A percentile compares a stretch with the other conserved stretches of the same genome.
Conservation (phyloP, 1,284 basidiomycete genomes). For the Gomphus bonarii region DNA sequence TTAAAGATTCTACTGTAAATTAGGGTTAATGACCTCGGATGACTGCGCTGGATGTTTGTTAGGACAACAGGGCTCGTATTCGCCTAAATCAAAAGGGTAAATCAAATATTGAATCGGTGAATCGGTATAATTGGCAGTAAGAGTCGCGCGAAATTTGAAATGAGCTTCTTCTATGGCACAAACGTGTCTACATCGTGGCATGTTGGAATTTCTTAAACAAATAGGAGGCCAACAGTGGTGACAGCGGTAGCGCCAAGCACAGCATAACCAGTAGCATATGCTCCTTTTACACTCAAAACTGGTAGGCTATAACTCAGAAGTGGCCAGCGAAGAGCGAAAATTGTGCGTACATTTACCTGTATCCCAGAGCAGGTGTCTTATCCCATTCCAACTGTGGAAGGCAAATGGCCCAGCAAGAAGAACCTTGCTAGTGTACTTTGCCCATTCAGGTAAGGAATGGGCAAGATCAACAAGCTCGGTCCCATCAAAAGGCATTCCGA, state of each 20-base stretch:
- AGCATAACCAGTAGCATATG: conserved; percentile 72
- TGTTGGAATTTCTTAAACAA: conserved; percentile 26
- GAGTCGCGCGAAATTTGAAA: neutral
- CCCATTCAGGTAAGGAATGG: conserved; percentile 53
- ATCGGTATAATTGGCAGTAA: neutral
- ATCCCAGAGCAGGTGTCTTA: conserved; percentile 92
- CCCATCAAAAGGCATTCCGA: conserved; percentile 56
- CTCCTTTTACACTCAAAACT: conserved; percentile 77
- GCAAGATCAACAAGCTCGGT: conserved; percentile 69
- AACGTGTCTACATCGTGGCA: neutral
- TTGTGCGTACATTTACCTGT: conserved; percentile 68
- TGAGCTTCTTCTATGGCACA: neutral
- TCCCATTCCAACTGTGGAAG: conserved; percentile 86
- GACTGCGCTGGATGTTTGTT: neutral
- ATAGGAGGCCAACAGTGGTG: conserved; percentile 56
- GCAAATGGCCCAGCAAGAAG: conserved; percentile 77
- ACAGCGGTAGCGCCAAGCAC: conserved; percentile 77
- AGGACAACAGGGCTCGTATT: neutral
- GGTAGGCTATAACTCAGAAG: conserved; percentile 10
- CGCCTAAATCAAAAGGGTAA: neutral
- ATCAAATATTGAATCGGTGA: too few relatives aligned
- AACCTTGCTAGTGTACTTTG: conserved; percentile 70
- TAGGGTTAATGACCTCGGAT: neutral
- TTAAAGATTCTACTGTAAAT: neutral
- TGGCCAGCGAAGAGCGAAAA: neutral